phyloP scores from a whole-genome alignment of 495 filamentous ascomycete genomes.

The Friedmanniomyces simplex region DNA sequence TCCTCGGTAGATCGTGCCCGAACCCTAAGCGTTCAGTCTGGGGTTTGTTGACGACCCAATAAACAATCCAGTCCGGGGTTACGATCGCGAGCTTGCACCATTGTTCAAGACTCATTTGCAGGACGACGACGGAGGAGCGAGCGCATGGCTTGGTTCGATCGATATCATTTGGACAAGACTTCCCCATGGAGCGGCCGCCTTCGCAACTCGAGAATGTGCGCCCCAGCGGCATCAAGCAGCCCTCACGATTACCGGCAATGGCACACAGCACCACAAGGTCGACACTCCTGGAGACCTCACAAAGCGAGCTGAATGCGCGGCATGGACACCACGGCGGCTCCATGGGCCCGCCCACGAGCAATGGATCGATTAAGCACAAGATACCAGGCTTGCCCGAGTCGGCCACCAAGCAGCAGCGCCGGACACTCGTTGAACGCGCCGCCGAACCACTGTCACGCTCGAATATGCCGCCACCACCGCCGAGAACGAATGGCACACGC shows the following conservation, averaged over 20 bases:
- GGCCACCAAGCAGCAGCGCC: conserved; percentile 41
- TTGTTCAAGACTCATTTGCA: background rate
- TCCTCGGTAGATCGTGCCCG: too few species aligned
- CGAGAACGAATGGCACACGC: conserved; percentile 32
- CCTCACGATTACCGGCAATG: conserved; percentile 16
- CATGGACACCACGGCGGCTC: background rate
- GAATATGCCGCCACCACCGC: conserved; percentile 6
- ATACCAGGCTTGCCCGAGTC: conserved; percentile 33
- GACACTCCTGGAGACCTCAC: conserved; percentile 14
- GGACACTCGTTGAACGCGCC: conserved; percentile 47
- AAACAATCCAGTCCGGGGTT: too few species aligned
- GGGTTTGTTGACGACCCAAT: too few species aligned
- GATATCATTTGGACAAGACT: background rate
- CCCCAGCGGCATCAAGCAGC: conserved; percentile 15
- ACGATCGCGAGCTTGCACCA: background rate
- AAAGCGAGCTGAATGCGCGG: conserved; percentile 20
- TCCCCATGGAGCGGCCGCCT: conserved; percentile 18
- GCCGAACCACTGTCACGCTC: conserved; percentile 36
- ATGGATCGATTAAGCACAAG: conserved; percentile 29
- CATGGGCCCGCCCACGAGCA: conserved; percentile 9
- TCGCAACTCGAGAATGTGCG: conserved; percentile 20
- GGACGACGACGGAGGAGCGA: background rate
- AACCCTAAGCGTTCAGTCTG: too few species aligned
- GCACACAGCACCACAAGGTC: background rate
- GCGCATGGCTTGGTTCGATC: background rate